These are phyloP conservation scores for thale cress (Arabidopsis thaliana) DNA, from an alignment of 345 rosid species.

Conservation along the genomic window DNA sequence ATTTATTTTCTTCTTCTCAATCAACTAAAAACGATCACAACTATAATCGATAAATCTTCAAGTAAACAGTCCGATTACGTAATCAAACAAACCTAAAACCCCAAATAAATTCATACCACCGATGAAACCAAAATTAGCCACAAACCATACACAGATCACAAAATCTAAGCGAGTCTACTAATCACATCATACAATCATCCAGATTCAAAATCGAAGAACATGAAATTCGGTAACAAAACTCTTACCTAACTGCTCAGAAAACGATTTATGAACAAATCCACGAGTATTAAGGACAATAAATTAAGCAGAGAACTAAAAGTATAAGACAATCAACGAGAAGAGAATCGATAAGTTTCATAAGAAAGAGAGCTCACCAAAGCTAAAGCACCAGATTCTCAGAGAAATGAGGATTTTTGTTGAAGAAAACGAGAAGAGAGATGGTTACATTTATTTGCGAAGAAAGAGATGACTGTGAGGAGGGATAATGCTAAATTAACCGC, in stretches of 20 bases:
- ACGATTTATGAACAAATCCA: background rate
- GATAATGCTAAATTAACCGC: constrained; percentile 26
- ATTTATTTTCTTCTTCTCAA: background rate
- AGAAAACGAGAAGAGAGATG: constrained; percentile 20
- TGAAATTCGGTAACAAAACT: constrained; percentile 1
- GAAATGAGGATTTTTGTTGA: constrained; percentile 26
- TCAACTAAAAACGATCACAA: background rate
- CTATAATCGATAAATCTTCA: background rate
- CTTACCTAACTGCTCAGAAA: constrained; percentile 26
- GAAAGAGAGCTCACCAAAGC: constrained; percentile 43
- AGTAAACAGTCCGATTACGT: background rate
- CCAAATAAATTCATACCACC: background rate
- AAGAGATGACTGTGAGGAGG: constrained; percentile 36
- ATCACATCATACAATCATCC: background rate
- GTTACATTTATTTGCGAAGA: constrained; percentile 39
- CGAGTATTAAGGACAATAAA: background rate
- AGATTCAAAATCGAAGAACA: background rate
- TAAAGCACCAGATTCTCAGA: constrained; percentile 33
- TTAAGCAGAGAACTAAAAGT: background rate
- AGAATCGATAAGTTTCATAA: background rate
- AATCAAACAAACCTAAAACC: constrained; percentile 21
- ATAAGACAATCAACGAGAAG: background rate
- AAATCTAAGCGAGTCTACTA: background rate
- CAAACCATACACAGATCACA: background rate
- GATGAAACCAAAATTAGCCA: constrained; percentile 8